Conservation (phyloP, 768 basidiomycete species). For the Russula dissimulans region DNA sequence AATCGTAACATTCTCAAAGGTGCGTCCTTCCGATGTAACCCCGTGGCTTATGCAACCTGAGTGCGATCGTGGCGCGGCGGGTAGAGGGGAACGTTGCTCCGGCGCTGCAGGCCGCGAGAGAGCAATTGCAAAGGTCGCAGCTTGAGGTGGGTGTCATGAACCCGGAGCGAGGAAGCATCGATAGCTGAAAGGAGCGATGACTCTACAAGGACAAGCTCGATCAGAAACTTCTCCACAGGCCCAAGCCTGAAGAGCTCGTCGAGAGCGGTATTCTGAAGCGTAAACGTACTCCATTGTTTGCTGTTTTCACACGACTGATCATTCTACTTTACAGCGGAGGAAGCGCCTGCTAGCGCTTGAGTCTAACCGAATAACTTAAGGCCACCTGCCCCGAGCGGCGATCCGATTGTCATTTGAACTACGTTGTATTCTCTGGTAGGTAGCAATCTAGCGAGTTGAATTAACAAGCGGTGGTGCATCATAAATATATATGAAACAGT, state of each 20-base stretch:
- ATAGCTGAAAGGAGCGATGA: not conserved
- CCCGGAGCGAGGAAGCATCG: not conserved
- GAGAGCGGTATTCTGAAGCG: constrained; percentile 52
- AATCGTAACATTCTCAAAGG: constrained; percentile 67
- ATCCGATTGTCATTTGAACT: not conserved
- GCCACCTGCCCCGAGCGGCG: not conserved
- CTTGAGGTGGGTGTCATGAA: constrained; percentile 39
- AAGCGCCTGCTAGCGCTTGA: constrained; percentile 8
- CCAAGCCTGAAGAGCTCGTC: constrained; percentile 52
- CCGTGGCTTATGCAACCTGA: not conserved
- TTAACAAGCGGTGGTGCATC: not conserved
- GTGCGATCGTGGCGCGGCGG: not conserved
- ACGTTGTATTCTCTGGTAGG: constrained; percentile 7
- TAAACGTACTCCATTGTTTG: constrained; percentile 20
- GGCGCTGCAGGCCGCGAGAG: constrained; percentile 48
- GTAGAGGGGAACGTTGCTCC: constrained; percentile 58
- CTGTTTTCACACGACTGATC: not conserved
- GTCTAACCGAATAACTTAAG: not conserved
- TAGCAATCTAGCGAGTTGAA: constrained; percentile 11
- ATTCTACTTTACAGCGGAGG: constrained; percentile 6
- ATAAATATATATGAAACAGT: not conserved
- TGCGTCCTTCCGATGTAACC: constrained; percentile 18
- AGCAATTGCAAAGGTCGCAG: constrained; percentile 50
- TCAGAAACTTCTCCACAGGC: constrained; percentile 47
- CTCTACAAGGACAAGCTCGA: constrained; percentile 49